A percentile compares a stretch with the other conserved stretches of the same genome.
Conservation (phyloP, 257 asterid genomes). For the Solanum pinnatisectum region DNA sequence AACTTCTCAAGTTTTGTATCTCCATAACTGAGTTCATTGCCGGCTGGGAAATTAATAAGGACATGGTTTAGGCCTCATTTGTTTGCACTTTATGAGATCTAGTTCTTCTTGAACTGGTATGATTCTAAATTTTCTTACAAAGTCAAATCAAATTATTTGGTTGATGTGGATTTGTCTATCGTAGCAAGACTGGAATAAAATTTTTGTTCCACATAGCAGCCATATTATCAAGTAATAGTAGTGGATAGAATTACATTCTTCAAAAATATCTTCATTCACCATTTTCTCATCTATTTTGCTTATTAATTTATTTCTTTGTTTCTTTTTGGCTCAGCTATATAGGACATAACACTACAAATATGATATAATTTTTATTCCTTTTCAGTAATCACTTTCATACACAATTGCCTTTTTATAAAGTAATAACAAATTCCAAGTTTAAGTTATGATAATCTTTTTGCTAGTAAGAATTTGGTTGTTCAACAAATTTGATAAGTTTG, state of each 20-base stretch:
- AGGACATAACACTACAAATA: not conserved
- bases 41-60: not conserved
- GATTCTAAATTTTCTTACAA: not conserved
- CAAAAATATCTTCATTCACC: not conserved
- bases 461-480: not conserved
- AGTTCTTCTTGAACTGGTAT: not conserved
- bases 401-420: not conserved
- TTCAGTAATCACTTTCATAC: not conserved
- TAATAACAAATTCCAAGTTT: not conserved
- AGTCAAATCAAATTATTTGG: not conserved
- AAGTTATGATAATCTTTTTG: not conserved
- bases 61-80: not conserved
- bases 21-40: not conserved
- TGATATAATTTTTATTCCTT: not conserved
- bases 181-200: not conserved
- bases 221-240: not conserved
- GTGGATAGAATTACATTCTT: not conserved
- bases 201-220: not conserved
- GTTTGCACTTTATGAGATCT: not conserved
- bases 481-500: not conserved
- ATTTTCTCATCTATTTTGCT: not conserved
- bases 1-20: not conserved
- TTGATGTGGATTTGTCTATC: not conserved
- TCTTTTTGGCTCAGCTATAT: not conserved
- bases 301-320: not conserved